Evolutionary conservation across 1,284 basidiomycete genomes (phyloP), one percentile per base, ranked within the genome.

Genomic region (Papiliotrema flavescens): DNA sequence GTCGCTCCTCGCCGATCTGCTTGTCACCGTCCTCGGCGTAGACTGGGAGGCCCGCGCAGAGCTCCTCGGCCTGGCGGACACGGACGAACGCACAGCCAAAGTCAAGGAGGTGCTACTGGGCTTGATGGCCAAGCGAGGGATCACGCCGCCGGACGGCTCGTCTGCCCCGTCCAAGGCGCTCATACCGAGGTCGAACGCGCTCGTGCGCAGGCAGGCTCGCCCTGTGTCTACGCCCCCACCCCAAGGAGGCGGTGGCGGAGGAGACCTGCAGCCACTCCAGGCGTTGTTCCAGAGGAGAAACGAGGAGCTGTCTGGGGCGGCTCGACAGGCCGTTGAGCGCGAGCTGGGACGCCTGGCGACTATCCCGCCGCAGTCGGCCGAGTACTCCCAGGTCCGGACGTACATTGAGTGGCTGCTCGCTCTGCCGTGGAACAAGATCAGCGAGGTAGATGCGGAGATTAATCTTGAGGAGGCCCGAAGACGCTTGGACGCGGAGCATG

Each of bases 381-480:
- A 75, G 56, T 75, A 73, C 45, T 66, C 68, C 9, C 69, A 73
- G 2, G 61, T 57, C 24, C 71, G 67, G 64, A 75, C 70, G 2
- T 75, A 75, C 47, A 54, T 71, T 48, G 73, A 75, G 53, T 69
- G 69, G 66, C 49, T 75, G 2, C 57, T 75, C 4, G 51, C 69
- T 4, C 53, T 75, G 15, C 73, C 73, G 0, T 75, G 71, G 69
- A 65, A 65, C 39, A 67, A 57, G 23, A 68, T 73, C 7, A 66
- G 54, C 35, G 66, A 66, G 51, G 52, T 53, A 13, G 63, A 57
- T 26, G 51, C 60, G 32, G 57, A 62, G 5, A 48, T 75, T 7
- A 62, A 70, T 60, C 59, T 75, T 26, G 63, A 65, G 9, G 51
- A 57, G 9, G 69, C 69, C 14, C 61, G 67, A 39, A 57, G 53